Conservation (phyloP, 139 green algal species). For the Coelastrella sp. region DNA sequence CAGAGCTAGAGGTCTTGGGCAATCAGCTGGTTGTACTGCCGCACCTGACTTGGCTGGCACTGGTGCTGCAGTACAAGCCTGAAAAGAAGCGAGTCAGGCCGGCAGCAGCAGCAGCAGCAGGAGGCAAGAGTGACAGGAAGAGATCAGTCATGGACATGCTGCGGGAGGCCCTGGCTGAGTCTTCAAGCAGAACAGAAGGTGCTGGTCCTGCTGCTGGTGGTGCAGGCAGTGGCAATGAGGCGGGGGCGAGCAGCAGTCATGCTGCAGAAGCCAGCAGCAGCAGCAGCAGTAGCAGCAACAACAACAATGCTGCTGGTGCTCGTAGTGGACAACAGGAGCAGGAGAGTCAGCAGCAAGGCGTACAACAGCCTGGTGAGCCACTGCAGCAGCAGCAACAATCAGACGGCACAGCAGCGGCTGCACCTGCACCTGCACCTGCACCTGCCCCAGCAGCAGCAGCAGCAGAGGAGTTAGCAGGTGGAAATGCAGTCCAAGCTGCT, state of each 20-base stretch:
- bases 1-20: background rate
- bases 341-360: background rate
- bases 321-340: background rate
- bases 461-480: background rate
- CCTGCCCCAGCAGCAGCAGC: background rate
- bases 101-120: background rate
- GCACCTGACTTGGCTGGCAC: constrained; percentile 15
- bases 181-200: too few relatives aligned
- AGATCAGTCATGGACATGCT: background rate
- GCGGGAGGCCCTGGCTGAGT: background rate
- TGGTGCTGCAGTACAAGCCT: constrained; percentile 20
- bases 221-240: background rate
- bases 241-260: background rate
- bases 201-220: background rate
- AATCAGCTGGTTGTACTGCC: background rate
- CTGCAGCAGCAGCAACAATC: background rate
- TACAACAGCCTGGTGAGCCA: background rate
- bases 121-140: background rate
- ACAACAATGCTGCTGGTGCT: too few relatives aligned
- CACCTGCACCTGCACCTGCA: background rate
- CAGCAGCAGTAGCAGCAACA: background rate
- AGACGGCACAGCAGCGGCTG: background rate
- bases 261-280: background rate
- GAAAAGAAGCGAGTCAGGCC: background rate
- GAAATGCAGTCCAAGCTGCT: background rate